A percentile compares a stretch with the other conserved stretches of the same genome.
These are phyloP conservation scores for Aspergillus sergii DNA, from an alignment of 2,329 filamentous ascomycete genomes.

Conservation along the genomic window DNA sequence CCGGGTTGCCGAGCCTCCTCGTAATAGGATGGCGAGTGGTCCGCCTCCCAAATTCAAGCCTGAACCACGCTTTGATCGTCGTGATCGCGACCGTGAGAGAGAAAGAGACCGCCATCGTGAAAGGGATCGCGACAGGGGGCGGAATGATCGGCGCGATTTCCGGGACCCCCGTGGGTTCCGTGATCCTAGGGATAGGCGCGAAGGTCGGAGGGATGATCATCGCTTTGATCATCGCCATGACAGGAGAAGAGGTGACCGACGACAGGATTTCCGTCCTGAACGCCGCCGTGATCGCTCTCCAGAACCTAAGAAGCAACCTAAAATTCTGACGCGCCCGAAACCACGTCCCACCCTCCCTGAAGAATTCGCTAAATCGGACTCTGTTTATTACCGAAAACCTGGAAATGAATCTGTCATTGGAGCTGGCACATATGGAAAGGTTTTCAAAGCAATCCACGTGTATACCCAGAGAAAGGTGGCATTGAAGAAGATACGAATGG, in stretches of 20 bases:
- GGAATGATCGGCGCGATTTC: conserved; percentile 38
- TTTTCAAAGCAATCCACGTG: conserved; percentile 85
- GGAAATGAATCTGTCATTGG: conserved; percentile 97
- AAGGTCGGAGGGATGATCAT: conserved; percentile 41
- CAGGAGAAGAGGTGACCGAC: conserved; percentile 38
- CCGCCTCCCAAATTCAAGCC: conserved; percentile 43
- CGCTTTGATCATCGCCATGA: conserved; percentile 46
- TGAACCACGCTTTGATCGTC: conserved; percentile 45
- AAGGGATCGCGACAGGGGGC: conserved; percentile 34
- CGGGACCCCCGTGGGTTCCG: conserved; percentile 32
- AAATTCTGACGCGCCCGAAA: conserved; percentile 70
- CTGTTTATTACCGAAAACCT: conserved; percentile 91
- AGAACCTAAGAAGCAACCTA: conserved; percentile 59
- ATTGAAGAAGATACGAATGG: conserved; percentile 98
- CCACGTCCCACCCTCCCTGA: conserved; percentile 69
- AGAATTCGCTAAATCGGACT: conserved; percentile 77
- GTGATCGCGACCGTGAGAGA: conserved; percentile 42
- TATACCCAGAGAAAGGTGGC: conserved; percentile 79
- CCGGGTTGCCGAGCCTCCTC: conserved; percentile 36
- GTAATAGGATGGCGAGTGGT: conserved; percentile 42
- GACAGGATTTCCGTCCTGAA: conserved; percentile 40
- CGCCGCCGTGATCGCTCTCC: conserved; percentile 53
- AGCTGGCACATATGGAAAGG: conserved; percentile 92
- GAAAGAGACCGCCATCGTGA: conserved; percentile 40
- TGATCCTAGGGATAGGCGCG: conserved; percentile 31